Percentiles rank a stretch among this genome's conserved stretches.
Evolutionary conservation across 305 asterid genomes (phyloP).

Genomic region (Fraxinus albicans): DNA sequence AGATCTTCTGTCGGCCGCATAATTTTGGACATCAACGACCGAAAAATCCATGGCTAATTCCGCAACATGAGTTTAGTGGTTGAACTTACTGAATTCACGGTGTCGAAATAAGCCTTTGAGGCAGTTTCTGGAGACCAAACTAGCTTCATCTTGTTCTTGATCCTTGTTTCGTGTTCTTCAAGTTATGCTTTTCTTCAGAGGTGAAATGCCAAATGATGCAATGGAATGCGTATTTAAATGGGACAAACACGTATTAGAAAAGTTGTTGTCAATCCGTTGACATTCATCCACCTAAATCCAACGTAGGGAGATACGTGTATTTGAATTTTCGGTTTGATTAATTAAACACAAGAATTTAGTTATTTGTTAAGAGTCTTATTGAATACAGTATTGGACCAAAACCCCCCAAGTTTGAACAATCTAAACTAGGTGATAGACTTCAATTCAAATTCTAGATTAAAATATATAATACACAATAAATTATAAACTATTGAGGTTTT

Average conservation of each 20-base stretch:
- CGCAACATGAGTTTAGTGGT: not conserved
- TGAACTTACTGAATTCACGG: conserved; percentile 47
- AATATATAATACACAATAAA: not conserved
- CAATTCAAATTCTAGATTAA: not conserved
- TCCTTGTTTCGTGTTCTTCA: conserved; percentile 22
- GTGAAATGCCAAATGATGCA: conserved; percentile 14
- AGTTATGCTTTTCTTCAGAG: conserved; percentile 25
- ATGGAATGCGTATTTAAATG: conserved; percentile 20
- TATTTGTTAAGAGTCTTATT: not conserved
- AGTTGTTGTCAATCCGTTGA: conserved; percentile 45
- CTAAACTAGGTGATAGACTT: not conserved
- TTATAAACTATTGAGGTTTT: not conserved
- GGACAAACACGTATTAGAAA: conserved; percentile 14
- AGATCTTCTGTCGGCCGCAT: not conserved
- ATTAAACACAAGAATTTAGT: not conserved
- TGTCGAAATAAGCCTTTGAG: conserved; percentile 45
- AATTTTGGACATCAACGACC: not conserved
- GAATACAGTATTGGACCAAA: not conserved
- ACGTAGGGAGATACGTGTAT: conserved; percentile 32
- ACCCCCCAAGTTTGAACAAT: not conserved
- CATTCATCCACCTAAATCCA: conserved; percentile 36
- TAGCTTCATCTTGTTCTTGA: conserved; percentile 36
- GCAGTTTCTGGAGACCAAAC: conserved; percentile 59
- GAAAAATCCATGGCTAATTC: not conserved
- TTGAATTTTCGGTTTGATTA: no score